Base-by-base conservation (phyloP, 805 yeast species). In the Spathaspora sp. region DNA sequence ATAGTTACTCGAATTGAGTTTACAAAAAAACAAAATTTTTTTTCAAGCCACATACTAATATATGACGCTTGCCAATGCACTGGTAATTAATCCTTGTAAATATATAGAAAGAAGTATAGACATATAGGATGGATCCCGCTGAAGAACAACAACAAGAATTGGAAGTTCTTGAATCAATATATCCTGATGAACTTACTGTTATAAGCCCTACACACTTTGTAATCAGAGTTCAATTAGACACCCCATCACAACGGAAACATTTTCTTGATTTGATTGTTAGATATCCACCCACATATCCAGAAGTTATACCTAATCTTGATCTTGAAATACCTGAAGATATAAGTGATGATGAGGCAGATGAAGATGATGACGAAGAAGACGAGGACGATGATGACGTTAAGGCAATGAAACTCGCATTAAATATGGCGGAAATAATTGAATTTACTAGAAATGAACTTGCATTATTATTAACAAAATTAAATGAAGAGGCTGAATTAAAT, bases 71-170 rank as follows among this genome's bases (percentile, higher is more conserved):
- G 26, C 6, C 26, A 23, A 23, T 23, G 26, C 26, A 29, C 14
- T 29, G 11, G 32, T 29, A 6, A 29, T 11, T 35, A 35, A 35
- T n/a, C 40, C 14, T 35, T 23, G 6, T 6, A 23, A 23, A 23
- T 23, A 23, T 6, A 23, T 23, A 23, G 6, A 23, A 23, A n/a
- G 26, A 5, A n/a, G 14, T 29, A 35, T 35, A 35, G 40, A 35
- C 40, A 35, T 35, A 35, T 29, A 18, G 17, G n/a, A 89, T 89
- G 96, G 92, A 87, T 60, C 80, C 85, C 51, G 63, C 68, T 49
- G 97, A 89, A 66, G 97, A 94, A 63, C 97, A 93, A 65, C 67
- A 63, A 28, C 97, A 93, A 69, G 99, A 93, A 67, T 66, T 94
- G 45, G 97, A 92, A 67, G 91, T 94, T 49, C 78, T 93, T 52